phyloP scores from a whole-genome alignment of 2,329 filamentous ascomycete species.

The Alternaria tenuissima region DNA sequence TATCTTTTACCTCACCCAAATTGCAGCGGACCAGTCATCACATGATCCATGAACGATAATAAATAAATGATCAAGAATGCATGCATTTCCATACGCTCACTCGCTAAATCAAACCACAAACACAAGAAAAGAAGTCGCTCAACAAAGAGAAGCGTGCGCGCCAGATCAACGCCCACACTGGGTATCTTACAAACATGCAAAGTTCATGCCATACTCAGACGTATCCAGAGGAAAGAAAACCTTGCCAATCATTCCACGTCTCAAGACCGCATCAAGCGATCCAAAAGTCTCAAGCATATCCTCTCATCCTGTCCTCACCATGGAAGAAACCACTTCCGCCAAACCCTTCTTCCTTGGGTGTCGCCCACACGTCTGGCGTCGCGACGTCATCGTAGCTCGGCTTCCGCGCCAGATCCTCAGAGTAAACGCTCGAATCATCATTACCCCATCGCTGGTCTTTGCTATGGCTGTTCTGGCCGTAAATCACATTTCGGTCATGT shows the following conservation, averaged over 20 bases:
- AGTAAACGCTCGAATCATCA: conserved; percentile 20
- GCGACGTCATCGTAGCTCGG: conserved; percentile 32
- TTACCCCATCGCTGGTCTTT: conserved; percentile 3
- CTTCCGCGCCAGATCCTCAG: conserved; percentile 16
- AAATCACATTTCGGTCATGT: not conserved
- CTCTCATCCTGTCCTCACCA: conserved; percentile 1
- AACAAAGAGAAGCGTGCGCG: conserved; percentile 3
- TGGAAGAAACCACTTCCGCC: conserved; percentile 35
- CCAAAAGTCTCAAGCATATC: conserved; percentile 8
- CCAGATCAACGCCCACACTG: conserved; percentile 13
- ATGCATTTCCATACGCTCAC: not conserved
- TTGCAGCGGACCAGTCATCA: not conserved
- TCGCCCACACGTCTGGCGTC: conserved; percentile 47
- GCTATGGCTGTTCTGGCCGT: not conserved
- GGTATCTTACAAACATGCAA: conserved; percentile 23
- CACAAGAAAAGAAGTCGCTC: conserved; percentile 14
- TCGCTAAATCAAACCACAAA: conserved; percentile 4
- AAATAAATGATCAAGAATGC: not conserved
- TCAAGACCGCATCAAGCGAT: not conserved
- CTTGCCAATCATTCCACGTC: conserved; percentile 1
- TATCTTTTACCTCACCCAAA: not conserved
- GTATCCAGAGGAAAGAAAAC: conserved; percentile 3
- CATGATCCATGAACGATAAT: not conserved
- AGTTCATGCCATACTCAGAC: not conserved
- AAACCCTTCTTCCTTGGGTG: conserved; percentile 49